Percentiles rank a stretch among this genome's conserved stretches.
Evolutionary conservation across 441 rosid genomes (phyloP).

Genomic region (Gossypium gossypioides): DNA sequence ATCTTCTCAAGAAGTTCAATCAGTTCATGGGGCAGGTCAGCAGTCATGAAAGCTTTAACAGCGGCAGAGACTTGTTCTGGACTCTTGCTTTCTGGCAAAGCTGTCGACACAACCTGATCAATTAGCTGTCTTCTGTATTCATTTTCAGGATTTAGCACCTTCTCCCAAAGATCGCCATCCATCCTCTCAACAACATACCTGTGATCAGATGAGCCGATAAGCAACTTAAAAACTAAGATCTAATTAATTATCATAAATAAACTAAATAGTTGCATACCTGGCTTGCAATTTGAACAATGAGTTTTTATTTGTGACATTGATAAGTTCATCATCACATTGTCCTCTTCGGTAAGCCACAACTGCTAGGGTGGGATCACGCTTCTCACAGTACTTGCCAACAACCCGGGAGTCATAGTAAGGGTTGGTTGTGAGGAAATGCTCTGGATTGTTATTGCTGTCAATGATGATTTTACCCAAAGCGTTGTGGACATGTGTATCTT

Average conservation of each 20-base stretch:
- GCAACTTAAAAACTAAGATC: slow-evolving; percentile 8
- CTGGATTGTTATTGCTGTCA: slow-evolving; percentile 97
- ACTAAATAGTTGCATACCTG: slow-evolving; percentile 45
- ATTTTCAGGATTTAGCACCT: slow-evolving; percentile 87
- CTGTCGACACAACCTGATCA: slow-evolving; percentile 98
- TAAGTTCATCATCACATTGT: slow-evolving; percentile 92
- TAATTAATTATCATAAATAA: slow-evolving; percentile 8
- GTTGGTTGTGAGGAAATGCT: slow-evolving; percentile 95
- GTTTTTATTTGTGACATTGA: slow-evolving; percentile 90
- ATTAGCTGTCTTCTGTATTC: slow-evolving; percentile 91
- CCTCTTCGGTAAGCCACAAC: slow-evolving; percentile 98
- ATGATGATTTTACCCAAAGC: slow-evolving; percentile 98
- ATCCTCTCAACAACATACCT: slow-evolving; percentile 98
- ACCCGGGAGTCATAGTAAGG: slow-evolving; percentile 96
- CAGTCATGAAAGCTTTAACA: slow-evolving; percentile 99
- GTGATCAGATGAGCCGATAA: slow-evolving; percentile 15
- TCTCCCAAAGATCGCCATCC: slow-evolving; percentile 98
- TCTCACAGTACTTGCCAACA: slow-evolving; percentile 98
- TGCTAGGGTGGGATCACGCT: slow-evolving; percentile 97
- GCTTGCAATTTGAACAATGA: slow-evolving; percentile 96
- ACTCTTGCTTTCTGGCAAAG: slow-evolving; percentile 98
- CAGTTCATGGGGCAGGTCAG: slow-evolving; percentile 95
- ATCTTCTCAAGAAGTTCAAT: slow-evolving; percentile 98
- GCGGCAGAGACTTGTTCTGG: slow-evolving; percentile 99
- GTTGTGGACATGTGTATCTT: slow-evolving; percentile 97